Percentiles rank a stretch among this genome's conserved stretches.
Conservation (phyloP, 2,329 filamentous ascomycete genomes). For the Monosporascus sp. region DNA sequence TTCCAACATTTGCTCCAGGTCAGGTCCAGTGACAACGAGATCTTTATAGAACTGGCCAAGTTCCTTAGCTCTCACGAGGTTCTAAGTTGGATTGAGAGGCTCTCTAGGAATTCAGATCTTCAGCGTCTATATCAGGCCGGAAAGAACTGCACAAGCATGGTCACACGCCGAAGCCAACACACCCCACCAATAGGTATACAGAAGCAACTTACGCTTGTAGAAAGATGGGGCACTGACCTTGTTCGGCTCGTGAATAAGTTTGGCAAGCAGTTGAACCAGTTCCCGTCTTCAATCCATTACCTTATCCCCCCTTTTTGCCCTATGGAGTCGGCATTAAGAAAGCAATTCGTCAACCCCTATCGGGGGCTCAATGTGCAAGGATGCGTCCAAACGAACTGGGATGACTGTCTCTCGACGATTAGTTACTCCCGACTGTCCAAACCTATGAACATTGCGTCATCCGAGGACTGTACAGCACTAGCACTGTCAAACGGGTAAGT, state of each 20-base stretch:
- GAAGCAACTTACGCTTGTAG: conserved; percentile 7
- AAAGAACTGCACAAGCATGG: conserved; percentile 10
- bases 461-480: conserved; percentile 9
- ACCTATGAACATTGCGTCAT: conserved; percentile 5
- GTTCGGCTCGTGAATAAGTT: conserved; percentile 19
- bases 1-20: conserved; percentile 18
- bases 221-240: conserved; percentile 19
- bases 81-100: conserved; percentile 18
- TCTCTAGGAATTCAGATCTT: conserved; percentile 10
- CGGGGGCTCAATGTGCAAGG: conserved; percentile 16
- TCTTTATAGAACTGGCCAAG: conserved; percentile 10
- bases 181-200: conserved; percentile 4
- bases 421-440: conserved; percentile 5
- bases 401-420: conserved; percentile 19
- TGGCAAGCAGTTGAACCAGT: conserved; percentile 4
- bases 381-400: conserved; percentile 9
- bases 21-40: conserved; percentile 6
- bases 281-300: conserved; percentile 15
- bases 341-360: conserved; percentile 11
- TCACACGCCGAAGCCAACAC: conserved; percentile 8
- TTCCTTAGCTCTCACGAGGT: conserved; percentile 13
- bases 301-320: conserved; percentile 23
- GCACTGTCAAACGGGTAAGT: conserved; percentile 8
- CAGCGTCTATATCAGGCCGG: conserved; percentile 18
- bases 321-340: conserved; percentile 12